Evolutionary conservation across 2,329 filamentous ascomycete species (phyloP).

Genomic region (Domatiomyces globalis): DNA sequence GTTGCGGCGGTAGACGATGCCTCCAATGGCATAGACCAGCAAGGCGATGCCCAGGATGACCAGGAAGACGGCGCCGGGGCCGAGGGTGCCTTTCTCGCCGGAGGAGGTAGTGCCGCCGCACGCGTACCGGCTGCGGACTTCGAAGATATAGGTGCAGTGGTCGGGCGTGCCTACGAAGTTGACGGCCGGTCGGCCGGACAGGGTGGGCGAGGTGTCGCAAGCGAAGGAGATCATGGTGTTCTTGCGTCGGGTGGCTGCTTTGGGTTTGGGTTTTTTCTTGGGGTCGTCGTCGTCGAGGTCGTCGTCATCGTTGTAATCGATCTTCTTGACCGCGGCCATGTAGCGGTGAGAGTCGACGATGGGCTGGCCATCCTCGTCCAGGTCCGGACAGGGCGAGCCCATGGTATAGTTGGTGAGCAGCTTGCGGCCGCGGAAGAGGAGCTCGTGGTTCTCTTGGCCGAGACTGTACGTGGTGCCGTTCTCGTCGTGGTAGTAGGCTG

Average conservation of each 20-base stretch:
- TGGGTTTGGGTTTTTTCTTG: constrained; percentile 5
- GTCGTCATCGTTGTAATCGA: constrained; percentile 14
- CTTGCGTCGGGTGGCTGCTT: constrained; percentile 38
- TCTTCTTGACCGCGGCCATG: constrained; percentile 8
- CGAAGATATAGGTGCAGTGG: constrained; percentile 91
- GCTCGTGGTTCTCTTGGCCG: constrained; percentile 31
- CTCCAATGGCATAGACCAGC: constrained; percentile 77
- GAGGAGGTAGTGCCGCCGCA: constrained; percentile 52
- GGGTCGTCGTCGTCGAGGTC: constrained; percentile 25
- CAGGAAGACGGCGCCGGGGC: constrained; percentile 65
- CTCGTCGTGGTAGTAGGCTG: constrained; percentile 32
- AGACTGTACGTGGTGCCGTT: constrained; percentile 14
- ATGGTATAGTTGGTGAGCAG: constrained; percentile 63
- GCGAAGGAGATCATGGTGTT: constrained; percentile 85
- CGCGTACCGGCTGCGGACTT: constrained; percentile 71
- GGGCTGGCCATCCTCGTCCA: constrained; percentile 16
- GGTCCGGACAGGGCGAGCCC: constrained; percentile 52
- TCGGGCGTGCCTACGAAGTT: constrained; percentile 83
- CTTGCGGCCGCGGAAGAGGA: constrained; percentile 40
- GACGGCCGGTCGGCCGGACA: constrained; percentile 37
- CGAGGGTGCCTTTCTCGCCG: constrained; percentile 42
- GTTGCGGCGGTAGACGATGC: constrained; percentile 88
- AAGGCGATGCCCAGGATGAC: constrained; percentile 69
- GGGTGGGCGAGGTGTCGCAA: constrained; percentile 60
- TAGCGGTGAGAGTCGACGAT: constrained; percentile 5